These are phyloP conservation scores for Heimioporus punctisporus DNA, from an alignment of 1,284 basidiomycete genomes.

Conservation along the genomic window DNA sequence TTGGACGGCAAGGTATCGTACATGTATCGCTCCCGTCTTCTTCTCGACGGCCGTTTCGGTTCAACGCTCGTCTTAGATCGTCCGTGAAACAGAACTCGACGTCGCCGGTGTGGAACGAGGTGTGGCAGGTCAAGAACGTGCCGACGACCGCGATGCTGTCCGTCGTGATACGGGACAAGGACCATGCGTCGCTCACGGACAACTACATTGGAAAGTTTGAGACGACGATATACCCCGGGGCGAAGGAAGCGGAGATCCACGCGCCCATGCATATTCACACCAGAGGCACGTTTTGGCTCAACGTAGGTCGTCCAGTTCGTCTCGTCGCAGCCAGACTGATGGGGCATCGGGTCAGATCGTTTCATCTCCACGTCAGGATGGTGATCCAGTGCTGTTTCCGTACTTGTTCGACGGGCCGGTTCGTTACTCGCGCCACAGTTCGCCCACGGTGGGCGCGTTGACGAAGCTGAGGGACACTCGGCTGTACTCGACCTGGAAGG, in stretches of 20 bases:
- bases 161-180: constrained; percentile 68
- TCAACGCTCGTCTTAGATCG: constrained; percentile 46
- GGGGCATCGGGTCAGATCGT: constrained; percentile 40
- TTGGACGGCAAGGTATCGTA: constrained; percentile 63
- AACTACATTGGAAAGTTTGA: constrained; percentile 69
- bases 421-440: constrained; percentile 69
- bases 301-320: constrained; percentile 40
- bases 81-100: constrained; percentile 60
- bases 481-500: constrained; percentile 82
- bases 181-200: constrained; percentile 57
- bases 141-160: constrained; percentile 57
- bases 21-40: constrained; percentile 44
- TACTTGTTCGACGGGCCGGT: constrained; percentile 77
- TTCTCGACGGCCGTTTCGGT: not conserved
- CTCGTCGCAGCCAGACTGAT: constrained; percentile 1
- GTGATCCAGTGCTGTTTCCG: constrained; percentile 41
- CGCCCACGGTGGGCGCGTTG: constrained; percentile 64
- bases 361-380: constrained; percentile 37
- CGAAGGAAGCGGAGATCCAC: constrained; percentile 63
- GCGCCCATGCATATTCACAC: constrained; percentile 47
- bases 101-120: constrained; percentile 73
- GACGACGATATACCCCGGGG: constrained; percentile 51
- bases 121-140: constrained; percentile 72
- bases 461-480: constrained; percentile 63
- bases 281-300: constrained; percentile 68